phyloP scores from a whole-genome alignment of 1,139 yeast species.

The Taphrina flavorubra region DNA sequence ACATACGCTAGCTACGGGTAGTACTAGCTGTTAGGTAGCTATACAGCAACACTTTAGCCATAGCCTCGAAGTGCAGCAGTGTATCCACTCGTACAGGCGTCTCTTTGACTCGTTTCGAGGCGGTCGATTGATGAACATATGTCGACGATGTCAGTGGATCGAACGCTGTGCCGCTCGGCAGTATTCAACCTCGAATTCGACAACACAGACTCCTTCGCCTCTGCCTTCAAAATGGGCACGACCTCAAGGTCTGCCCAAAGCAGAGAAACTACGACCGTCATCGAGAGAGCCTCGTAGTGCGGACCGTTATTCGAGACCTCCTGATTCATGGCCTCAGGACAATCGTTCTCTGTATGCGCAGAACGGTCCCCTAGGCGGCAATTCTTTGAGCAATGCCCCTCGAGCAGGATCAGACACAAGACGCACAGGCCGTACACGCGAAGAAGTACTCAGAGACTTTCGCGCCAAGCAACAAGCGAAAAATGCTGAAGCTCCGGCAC shows the following conservation, averaged over 20 bases:
- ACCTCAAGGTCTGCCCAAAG: not conserved
- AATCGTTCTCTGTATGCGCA: not conserved
- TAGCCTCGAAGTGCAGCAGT: no score
- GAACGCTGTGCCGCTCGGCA: conserved; percentile 9
- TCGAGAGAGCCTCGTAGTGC: not conserved
- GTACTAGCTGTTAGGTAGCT: no score
- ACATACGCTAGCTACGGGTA: no score
- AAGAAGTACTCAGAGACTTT: conserved; percentile 18
- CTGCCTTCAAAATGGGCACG: conserved; percentile 35
- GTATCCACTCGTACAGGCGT: no score
- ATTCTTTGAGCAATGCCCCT: no score
- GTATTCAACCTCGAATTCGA: not conserved
- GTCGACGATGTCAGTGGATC: conserved; percentile 5
- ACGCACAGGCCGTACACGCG: conserved; percentile 7
- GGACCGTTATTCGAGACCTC: not conserved
- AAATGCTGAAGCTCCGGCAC: not conserved
- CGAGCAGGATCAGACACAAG: no score
- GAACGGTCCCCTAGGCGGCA: not conserved
- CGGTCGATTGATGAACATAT: not conserved
- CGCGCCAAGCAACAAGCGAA: conserved; percentile 5
- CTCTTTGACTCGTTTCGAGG: no score
- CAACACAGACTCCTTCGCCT: conserved; percentile 6
- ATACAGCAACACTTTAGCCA: no score
- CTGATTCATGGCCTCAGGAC: not conserved
- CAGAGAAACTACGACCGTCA: not conserved